Base-by-base conservation (phyloP, 225 moss, liverwort and hornwort genomes). In the Sphagnum tenellum region DNA sequence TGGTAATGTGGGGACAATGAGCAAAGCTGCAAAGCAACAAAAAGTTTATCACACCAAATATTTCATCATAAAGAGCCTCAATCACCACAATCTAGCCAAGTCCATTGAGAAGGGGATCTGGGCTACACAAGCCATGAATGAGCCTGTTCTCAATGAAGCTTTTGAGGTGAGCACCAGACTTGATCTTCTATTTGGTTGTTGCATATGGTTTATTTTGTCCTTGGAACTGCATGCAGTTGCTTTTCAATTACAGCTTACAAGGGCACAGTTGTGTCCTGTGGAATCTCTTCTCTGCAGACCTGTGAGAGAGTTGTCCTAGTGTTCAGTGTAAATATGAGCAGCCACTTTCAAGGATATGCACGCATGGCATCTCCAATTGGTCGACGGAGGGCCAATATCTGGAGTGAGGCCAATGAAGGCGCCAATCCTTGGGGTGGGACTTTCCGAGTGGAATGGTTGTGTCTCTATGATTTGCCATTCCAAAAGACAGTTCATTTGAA, bases 121-220 rank as follows among this genome's bases (percentile, higher is more conserved):
- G 98, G 98, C 98, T 64, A 98, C 98, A 56, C 98, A 98, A 75
- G 93, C 98, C 54, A 98, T 98, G 98, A 98, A 98, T 59, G 98
- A 98, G 82, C 83, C 90, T 55, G 87, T 93, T 70, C 80, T 98
- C 11, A 93, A 93, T 76, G 98, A 93, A 67, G 98, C 98, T 62
- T 98, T 87, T 78, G 90, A 98, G 93, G 98, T 98, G 61, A 70
- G 75, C 71, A 50, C 68, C 29, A 29, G 29, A 29, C 29, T 29
- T 29, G 29, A 29, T 29, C 29, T 29, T 1, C 29, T 29, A 29
- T 29, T 29, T 29, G 29, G 29, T 29, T 29, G 0, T 29, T 29
- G 29, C 29, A 29, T 29, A 29, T 29, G 29, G 29, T 29, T 0
- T 29, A 29, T 29, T 29, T 29, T 29, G 29, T 29, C 29, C 29